These are phyloP conservation scores for Bathelium albidoporum DNA, from an alignment of 495 filamentous ascomycete genomes.

Conservation along the genomic window DNA sequence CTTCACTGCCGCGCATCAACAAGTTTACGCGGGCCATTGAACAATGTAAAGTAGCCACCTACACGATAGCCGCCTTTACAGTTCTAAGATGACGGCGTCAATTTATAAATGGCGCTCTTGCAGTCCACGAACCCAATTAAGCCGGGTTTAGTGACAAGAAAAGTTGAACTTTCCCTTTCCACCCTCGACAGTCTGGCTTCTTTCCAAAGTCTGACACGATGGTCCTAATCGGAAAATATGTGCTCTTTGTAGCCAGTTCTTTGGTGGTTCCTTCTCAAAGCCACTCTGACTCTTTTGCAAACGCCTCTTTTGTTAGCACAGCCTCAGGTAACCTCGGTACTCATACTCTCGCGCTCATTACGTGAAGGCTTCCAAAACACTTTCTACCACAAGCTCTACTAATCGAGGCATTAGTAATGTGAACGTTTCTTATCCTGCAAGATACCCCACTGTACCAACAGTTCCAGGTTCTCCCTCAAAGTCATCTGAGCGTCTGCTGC, in stretches of 20 bases:
- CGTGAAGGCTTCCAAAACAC: neutral
- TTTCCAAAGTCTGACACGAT: neutral
- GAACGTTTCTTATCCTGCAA: neutral
- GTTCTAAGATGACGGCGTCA: neutral
- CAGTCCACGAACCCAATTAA: neutral
- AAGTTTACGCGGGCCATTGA: neutral
- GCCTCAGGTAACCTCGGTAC: neutral
- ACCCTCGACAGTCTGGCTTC: neutral
- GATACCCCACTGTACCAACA: neutral
- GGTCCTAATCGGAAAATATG: neutral
- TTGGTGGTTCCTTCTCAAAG: neutral
- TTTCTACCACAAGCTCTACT: neutral
- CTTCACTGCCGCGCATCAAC: neutral
- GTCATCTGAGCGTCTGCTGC: neutral
- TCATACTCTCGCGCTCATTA: neutral
- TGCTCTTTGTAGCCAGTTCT: neutral
- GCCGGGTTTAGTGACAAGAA: neutral
- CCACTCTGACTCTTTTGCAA: neutral
- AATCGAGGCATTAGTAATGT: neutral
- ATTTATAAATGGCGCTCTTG: neutral
- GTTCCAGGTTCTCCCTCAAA: neutral
- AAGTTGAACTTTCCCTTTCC: neutral
- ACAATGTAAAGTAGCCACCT: neutral
- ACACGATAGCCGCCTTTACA: neutral
- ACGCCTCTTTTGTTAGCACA: neutral